phyloP scores from a whole-genome alignment of 1,139 yeast species.

The Protomyces inundatus region DNA sequence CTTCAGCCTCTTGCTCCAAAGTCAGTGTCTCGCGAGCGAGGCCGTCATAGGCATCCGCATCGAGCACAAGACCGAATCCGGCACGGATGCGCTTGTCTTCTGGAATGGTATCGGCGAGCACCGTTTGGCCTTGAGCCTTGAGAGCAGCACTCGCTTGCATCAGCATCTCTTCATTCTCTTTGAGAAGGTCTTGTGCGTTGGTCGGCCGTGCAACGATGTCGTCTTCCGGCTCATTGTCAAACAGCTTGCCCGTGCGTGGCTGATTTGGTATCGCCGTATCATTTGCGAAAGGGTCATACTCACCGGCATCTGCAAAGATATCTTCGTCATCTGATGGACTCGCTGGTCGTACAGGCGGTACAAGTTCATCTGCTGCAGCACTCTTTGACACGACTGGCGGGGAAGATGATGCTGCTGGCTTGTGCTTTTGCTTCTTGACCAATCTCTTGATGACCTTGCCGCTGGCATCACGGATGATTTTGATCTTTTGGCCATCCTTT shows the following conservation, averaged over 20 bases:
- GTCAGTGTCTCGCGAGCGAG: background rate
- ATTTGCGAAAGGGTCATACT: background rate
- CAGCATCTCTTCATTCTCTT: background rate
- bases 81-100: background rate
- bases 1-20: background rate
- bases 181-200: background rate
- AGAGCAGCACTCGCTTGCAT: background rate
- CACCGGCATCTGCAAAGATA: background rate
- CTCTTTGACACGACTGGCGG: background rate
- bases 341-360: background rate
- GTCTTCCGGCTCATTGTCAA: background rate
- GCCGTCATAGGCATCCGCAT: background rate
- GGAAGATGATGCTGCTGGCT: background rate
- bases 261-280: background rate
- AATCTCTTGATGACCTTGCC: conserved; percentile 13
- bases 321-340: background rate
- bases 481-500: conserved; percentile 12
- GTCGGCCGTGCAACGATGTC: background rate
- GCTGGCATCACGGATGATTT: conserved; percentile 1
- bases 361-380: background rate
- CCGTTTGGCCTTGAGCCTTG: no score
- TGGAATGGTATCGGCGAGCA: background rate
- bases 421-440: conserved; percentile 3
- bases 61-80: background rate
- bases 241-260: background rate